Percentiles rank a stretch among this genome's conserved stretches.
Evolutionary conservation across 2,329 filamentous ascomycete genomes (phyloP).

Genomic region (Paecilomyces formosus): DNA sequence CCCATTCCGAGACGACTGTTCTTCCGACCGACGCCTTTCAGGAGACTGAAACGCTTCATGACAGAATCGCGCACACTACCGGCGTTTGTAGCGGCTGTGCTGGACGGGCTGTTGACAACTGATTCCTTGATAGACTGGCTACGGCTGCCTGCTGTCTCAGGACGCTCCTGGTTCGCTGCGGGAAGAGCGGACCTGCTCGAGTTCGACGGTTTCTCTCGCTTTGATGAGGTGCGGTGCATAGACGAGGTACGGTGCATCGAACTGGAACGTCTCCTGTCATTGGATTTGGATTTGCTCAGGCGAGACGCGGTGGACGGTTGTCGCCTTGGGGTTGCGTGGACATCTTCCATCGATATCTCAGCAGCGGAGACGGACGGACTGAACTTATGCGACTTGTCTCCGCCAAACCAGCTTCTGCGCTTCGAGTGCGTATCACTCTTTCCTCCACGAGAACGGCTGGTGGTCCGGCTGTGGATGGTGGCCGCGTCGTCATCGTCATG

Average conservation of each 20-base stretch:
- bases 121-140: conserved; percentile 5
- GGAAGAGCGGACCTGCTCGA: conserved; percentile 26
- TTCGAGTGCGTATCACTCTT: conserved; percentile 23
- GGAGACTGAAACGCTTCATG: conserved; percentile 68
- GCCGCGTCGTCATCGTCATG: conserved; percentile 25
- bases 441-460: conserved; percentile 25
- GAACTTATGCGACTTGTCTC: conserved; percentile 24
- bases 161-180: conserved; percentile 26
- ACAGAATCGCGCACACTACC: conserved; percentile 52
- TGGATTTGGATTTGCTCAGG: conserved; percentile 19
- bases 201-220: neutral
- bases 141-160: conserved; percentile 23
- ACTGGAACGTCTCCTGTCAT: conserved; percentile 19
- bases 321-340: conserved; percentile 12
- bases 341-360: conserved; percentile 12
- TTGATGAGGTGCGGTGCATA: neutral
- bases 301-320: conserved; percentile 20
- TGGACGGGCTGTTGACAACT: conserved; percentile 6
- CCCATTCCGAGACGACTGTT: conserved; percentile 48
- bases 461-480: conserved; percentile 30
- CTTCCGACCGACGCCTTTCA: conserved; percentile 65
- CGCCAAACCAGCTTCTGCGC: conserved; percentile 34
- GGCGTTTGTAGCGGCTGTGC: conserved; percentile 16
- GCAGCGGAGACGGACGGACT: conserved; percentile 2
- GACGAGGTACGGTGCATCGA: conserved; percentile 14